Base-by-base conservation (phyloP, 1,139 yeast genomes). In the Suhomyces bolitotheri region DNA sequence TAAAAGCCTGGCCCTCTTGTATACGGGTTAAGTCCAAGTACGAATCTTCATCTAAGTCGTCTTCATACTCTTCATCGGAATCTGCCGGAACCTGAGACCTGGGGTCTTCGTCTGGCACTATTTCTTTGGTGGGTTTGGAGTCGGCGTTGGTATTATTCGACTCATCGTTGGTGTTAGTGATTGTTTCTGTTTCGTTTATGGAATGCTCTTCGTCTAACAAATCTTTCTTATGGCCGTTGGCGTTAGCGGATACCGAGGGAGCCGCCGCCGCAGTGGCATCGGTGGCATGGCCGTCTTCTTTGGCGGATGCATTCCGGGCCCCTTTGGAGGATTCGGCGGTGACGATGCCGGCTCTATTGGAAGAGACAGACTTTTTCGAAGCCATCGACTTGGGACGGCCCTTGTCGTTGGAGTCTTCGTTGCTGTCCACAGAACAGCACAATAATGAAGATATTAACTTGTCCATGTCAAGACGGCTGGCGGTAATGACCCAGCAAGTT, bases 1-100 rank as follows among this genome's bases (percentile, higher is more conserved):
- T 82, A 71, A 56, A 75, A 63, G 56, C 73, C 56, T 84, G 94
- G 27, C 83, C 90, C 20, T 80, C 82, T 59, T 82, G 89, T 35
- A 84, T 64, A 49, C 71, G 72, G 4, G 80, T 69, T 50, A 82
- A 59, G 55, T 82, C 88, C 23, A 80, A 45, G 29, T 58, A 57
- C 13, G 60, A 59, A 20, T 62, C 70, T 15, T 56, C 62, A 28
- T 51, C 59, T 12, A 33, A 22, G 25, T 47, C 53, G 10, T 46
- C 51, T 10, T 43, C 51, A 22, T 47, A 51, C 17, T 45, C 49
- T 23, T 53, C 59, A 13, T 47, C 53, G 2, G 47, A 48, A 16
- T 37, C 40, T 15, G 22, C 29, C 1, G 36, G 32, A 3, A 21
- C 19, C 3, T 7, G 16, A 39, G 47, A 27, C 26, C 25, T 28